These are phyloP conservation scores for Eucalyptus albens DNA, from an alignment of 345 rosid genomes.

Conservation along the genomic window DNA sequence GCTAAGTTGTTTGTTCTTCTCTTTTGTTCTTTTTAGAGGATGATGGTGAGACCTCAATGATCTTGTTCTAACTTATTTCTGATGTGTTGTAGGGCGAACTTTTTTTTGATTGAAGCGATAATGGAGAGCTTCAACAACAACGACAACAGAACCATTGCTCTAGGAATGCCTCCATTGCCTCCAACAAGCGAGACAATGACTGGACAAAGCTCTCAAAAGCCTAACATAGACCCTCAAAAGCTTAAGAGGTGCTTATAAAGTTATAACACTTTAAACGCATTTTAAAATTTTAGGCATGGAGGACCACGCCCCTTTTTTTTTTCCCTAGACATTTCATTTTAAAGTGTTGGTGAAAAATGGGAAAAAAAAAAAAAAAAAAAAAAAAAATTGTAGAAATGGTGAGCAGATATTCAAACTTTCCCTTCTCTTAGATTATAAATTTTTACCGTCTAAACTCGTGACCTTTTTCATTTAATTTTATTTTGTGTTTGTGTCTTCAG, in stretches of 20 bases:
- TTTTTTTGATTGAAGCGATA: neutral
- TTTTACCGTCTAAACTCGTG: neutral
- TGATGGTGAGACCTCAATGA: neutral
- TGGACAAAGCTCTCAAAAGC: neutral
- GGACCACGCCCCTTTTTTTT: neutral
- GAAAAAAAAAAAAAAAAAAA: neutral
- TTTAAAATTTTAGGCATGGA: neutral
- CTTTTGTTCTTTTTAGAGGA: neutral
- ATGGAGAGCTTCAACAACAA: neutral
- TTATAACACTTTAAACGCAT: neutral
- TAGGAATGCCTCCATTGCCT: neutral
- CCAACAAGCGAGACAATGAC: slow-evolving; percentile 2
- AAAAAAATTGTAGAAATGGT: neutral
- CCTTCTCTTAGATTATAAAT: neutral
- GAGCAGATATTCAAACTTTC: neutral
- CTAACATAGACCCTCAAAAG: neutral
- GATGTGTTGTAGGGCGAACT: neutral
- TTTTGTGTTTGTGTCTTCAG: neutral
- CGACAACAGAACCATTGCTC: neutral
- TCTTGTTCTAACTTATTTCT: neutral
- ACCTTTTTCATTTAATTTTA: neutral
- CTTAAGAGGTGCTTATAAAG: neutral
- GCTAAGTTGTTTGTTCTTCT: neutral
- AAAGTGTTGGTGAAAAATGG: neutral
- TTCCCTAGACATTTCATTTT: neutral